Percentiles rank a stretch among this genome's conserved stretches.
Conservation (phyloP, 257 asterid genomes). For the Henckelia pumila region DNA sequence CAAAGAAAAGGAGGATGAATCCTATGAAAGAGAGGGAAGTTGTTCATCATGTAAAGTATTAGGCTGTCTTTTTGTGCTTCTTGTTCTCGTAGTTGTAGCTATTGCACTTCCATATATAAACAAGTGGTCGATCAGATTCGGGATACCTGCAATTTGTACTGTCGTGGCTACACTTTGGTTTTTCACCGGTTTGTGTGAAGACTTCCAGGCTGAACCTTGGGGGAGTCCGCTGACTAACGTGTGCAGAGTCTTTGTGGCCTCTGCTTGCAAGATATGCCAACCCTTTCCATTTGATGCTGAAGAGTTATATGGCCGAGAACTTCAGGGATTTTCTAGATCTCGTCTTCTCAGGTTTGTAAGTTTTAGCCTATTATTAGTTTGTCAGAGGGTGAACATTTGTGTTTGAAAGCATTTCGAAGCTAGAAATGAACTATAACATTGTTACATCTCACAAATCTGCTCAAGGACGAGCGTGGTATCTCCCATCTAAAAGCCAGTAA, state of each 20-base stretch:
- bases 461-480: no score
- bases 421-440: no score
- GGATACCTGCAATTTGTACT: conserved; percentile 44
- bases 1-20: not conserved
- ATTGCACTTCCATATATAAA: conserved; percentile 51
- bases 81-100: conserved; percentile 32
- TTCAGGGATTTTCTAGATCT: no score
- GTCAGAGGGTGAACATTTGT: no score
- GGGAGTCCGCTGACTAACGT: conserved; percentile 30
- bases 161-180: conserved; percentile 30
- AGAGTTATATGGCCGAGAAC: no score
- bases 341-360: no score
- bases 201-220: not conserved
- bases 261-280: conserved; percentile 18
- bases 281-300: conserved; percentile 25
- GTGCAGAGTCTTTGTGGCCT: conserved; percentile 31
- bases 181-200: conserved; percentile 9
- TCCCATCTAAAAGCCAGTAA: no score
- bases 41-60: no score
- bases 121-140: conserved; percentile 49
- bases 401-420: no score
- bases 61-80: not conserved
- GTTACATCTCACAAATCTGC: no score
- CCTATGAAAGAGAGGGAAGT: no score
- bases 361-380: no score